Evolutionary conservation across 2,329 filamentous ascomycete species (phyloP).

Genomic region (Aspergillus melleus): DNA sequence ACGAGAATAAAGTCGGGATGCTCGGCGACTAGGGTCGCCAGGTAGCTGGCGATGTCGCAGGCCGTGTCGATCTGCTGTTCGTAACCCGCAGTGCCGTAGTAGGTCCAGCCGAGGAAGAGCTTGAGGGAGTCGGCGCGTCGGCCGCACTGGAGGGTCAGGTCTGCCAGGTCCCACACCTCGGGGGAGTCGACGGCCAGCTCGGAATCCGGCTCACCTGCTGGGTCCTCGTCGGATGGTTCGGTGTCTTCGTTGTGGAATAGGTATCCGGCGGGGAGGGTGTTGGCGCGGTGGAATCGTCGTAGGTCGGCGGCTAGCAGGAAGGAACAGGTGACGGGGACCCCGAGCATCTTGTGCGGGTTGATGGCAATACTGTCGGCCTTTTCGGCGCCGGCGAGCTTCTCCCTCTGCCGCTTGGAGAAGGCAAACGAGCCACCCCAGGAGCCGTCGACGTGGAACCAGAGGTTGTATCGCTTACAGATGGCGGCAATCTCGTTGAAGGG

Average conservation of each 20-base stretch:
- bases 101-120: conserved; percentile 83
- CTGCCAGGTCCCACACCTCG: conserved; percentile 84
- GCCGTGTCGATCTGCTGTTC: conserved; percentile 68
- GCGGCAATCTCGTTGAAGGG: conserved; percentile 69
- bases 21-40: conserved; percentile 61
- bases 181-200: conserved; percentile 35
- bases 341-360: conserved; percentile 98
- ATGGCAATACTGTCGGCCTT: conserved; percentile 80
- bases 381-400: conserved; percentile 68
- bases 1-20: conserved; percentile 68
- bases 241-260: conserved; percentile 66
- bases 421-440: conserved; percentile 85
- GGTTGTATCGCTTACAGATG: conserved; percentile 67
- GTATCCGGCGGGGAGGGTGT: conserved; percentile 85
- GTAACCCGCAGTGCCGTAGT: conserved; percentile 79
- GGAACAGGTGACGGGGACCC: conserved; percentile 84
- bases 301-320: conserved; percentile 82
- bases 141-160: conserved; percentile 91
- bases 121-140: conserved; percentile 83
- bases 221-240: conserved; percentile 30
- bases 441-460: conserved; percentile 94
- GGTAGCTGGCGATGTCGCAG: conserved; percentile 68
- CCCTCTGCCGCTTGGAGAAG: conserved; percentile 66
- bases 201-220: conserved; percentile 23
- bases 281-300: conserved; percentile 74